Conservation (phyloP, 2,329 filamentous ascomycete species). For the Microcyclospora tardicrescens region DNA sequence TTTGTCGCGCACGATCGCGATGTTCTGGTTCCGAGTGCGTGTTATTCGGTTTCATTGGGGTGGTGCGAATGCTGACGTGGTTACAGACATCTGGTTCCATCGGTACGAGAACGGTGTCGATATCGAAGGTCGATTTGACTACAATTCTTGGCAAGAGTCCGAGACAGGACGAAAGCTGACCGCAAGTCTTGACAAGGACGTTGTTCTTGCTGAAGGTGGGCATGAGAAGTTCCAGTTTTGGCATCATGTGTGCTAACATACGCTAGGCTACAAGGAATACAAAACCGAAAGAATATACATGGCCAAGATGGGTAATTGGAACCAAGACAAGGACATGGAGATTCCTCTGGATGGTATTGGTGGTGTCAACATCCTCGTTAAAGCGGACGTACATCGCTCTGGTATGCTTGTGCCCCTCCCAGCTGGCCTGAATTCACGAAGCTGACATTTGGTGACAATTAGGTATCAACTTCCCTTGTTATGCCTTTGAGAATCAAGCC, state of each 20-base stretch:
- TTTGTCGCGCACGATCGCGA: constrained; percentile 90
- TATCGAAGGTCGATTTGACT: constrained; percentile 95
- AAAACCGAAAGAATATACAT: constrained; percentile 84
- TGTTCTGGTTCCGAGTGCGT: constrained; percentile 84
- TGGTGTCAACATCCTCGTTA: constrained; percentile 93
- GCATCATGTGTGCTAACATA: constrained; percentile 4
- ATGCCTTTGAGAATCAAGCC: constrained; percentile 96
- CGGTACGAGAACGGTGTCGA: constrained; percentile 64
- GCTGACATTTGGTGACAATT: constrained; percentile 11
- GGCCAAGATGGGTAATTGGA: constrained; percentile 83
- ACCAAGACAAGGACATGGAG: constrained; percentile 81
- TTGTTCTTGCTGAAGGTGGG: constrained; percentile 75
- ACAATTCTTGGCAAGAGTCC: constrained; percentile 97
- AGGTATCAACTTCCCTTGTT: constrained; percentile 96
- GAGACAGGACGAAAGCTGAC: constrained; percentile 67
- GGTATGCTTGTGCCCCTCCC: constrained; percentile 40
- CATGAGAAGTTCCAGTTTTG: not conserved
- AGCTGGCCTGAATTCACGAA: not conserved
- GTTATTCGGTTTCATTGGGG: not conserved
- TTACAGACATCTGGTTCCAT: constrained; percentile 88
- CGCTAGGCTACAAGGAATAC: constrained; percentile 75
- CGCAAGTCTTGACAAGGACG: constrained; percentile 60
- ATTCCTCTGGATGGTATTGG: constrained; percentile 90
- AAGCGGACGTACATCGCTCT: constrained; percentile 91
- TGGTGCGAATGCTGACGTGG: too few relatives aligned